Evolutionary conservation across 1,284 basidiomycete species (phyloP), one percentile per base, ranked within the genome.

Genomic region (Gomphus sp.): DNA sequence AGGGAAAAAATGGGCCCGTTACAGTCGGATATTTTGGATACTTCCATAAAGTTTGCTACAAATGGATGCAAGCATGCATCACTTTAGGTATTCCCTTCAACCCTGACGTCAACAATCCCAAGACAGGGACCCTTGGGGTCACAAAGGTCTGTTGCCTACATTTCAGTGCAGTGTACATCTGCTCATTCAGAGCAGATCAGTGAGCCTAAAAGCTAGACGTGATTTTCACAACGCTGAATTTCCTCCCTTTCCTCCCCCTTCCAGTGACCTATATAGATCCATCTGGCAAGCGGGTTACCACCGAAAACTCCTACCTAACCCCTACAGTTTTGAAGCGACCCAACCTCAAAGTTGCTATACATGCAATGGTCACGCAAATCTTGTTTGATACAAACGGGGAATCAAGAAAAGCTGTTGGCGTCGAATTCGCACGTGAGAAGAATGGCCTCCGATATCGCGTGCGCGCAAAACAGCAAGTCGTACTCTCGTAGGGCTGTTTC

Each of bases 251-350:
- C 25, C 10, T 36, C 33, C 1, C 18, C 28, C 61, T 2, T 28
- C 18, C 61, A 87, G 85, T 85, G 81, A 85, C 83, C 0, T 88
- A 81, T 63, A 74, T 87, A 55, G 73, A 80, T 63, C 62, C 72
- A 18, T 73, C 71, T 8, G 74, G 74, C 39, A 68, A 70, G 59
- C 80, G 86, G 1, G 81, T 82, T 2, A 81, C 84, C 1, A 76
- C 82, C 0, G 84, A 87, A 65, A 71, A 77, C 1, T 82, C 81
- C 0, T 89, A 89, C 64, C 74, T 89, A 31, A 86, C 84, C 0
- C 70, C 77, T 1, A 73, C 79, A 0, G 85, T 86, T 1, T 73
- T 87, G 8, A 72, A 75, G 2, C 75, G 86, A 44, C 76, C 77
- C 16, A 88, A 89, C 64, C 72, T 89, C 34, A 84, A 74, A 34